These are phyloP conservation scores for Alternaria novae-zelandiae DNA, from an alignment of 2,329 filamentous ascomycete genomes.

Conservation along the genomic window DNA sequence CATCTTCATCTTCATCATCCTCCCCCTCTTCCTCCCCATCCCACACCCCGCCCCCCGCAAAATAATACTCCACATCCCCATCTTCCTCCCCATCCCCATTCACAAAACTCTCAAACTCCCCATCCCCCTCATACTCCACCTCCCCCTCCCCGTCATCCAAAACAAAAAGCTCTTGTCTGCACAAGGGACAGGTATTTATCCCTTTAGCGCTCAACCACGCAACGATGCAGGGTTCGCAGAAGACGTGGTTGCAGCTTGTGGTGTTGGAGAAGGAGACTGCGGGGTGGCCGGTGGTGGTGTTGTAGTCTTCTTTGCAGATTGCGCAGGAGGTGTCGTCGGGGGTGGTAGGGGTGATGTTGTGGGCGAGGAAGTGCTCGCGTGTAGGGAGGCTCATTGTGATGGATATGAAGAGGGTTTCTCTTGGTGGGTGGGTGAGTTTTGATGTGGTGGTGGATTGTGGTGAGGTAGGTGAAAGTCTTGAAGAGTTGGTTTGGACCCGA, in stretches of 20 bases:
- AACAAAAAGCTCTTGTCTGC: not conserved
- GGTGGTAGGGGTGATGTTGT: not conserved
- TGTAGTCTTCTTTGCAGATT: conserved; percentile 3
- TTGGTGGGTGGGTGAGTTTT: not conserved
- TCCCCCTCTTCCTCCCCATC: not conserved
- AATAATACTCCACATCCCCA: not conserved
- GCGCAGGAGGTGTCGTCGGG: not conserved
- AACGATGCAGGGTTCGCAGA: not conserved
- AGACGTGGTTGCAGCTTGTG: conserved; percentile 5
- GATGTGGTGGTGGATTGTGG: not conserved
- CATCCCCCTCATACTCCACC: not conserved
- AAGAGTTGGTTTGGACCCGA: not conserved
- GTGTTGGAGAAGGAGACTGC: not conserved
- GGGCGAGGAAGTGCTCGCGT: not conserved
- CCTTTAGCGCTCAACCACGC: not conserved
- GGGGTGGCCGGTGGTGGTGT: not conserved
- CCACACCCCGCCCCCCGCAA: not conserved
- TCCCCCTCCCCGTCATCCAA: not conserved
- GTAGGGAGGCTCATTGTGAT: not conserved
- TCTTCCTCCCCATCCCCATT: not conserved
- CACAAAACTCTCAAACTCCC: not conserved
- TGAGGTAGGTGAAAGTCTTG: not conserved
- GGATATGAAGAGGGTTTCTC: not conserved
- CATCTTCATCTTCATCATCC: not conserved
- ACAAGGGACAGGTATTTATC: not conserved